Base-by-base conservation (phyloP, 1,284 basidiomycete genomes). In the Apiotrichum akiyoshidainum region DNA sequence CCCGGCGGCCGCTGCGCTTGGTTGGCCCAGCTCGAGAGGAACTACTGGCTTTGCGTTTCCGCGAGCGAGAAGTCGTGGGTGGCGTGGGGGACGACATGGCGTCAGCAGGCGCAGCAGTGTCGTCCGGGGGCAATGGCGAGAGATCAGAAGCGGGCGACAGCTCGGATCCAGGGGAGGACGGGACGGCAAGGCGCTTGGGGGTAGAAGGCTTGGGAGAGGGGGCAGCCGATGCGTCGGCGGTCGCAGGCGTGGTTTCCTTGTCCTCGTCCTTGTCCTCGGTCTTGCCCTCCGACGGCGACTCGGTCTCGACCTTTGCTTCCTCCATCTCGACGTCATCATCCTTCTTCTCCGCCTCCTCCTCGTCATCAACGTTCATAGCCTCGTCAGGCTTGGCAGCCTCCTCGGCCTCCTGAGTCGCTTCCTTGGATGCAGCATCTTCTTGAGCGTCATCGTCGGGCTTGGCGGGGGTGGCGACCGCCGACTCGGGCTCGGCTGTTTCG, bases 41-140 rank as follows among this genome's bases (percentile, higher is more conserved):
- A 13, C 55, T 53, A 9, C 46, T 41, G 2, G 69, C 68, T 59
- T 72, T 74, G 21, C 72, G 58, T 55, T 74, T 74, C 34, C 62
- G 61, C 1, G 52, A 49, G n/a, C 69, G 62, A 1, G 63, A 60
- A 5, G 60, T 10, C 2, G 46, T 21, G 8, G 53, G 35, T 1
- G 56, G 49, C n/a, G 53, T 52, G 5, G 57, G 61, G 2, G 57
- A 52, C 4, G 55, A 46, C 21, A 55, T 35, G 2, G 33, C n/a
- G 0, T 40, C 47, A 1, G 33, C 46, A 11, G 53, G 19, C 2
- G 53, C 40, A 4, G 40, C 47, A 31, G 22, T 16, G 17, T 61
- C 59, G 37, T 56, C 55, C 50, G 46, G 55, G 7, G 63, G 65
- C 12, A 60, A 54, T 6, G 67, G 62, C 2, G 67, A 68, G 22